Base-by-base conservation (phyloP, 306 rosid species). In the Quercus robur region DNA sequence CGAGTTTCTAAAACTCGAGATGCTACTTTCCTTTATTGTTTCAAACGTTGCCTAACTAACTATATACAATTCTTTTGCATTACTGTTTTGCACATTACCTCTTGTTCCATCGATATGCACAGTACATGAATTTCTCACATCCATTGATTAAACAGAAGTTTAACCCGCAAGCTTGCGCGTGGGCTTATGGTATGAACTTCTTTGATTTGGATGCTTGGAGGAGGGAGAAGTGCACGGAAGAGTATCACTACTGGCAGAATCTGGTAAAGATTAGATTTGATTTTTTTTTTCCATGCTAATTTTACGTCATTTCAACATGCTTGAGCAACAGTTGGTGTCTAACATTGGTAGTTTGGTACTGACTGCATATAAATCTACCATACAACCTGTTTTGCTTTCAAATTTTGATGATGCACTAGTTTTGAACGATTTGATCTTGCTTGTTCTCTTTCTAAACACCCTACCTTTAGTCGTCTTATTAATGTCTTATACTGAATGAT, bases 101-200 rank as follows among this genome's bases (percentile, higher is more conserved):
- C n/a, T n/a, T n/a, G 3, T 93, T 93, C 84, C 97, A 93, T 84
- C 81, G 97, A 51, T 93, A 90, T 77, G 94, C 96, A 3, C 96
- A 93, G 80, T 93, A 90, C 85, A 90, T 93, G 96, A 93, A 93
- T 80, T 93, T 93, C 90, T 93, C 96, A 1, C 95, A 93, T 73
- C 97, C 97, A 4, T 84, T 90, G 86, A 93, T 93, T 54, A 90
- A 89, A 84, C 91, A 89, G 78, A 89, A 80, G 83, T 93, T 93
- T 70, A 88, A 89, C 79, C 97, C 97, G 30, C 90, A 93, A 75
- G 85, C 95, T 5, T 93, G 97, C 30, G 97, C 94, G 5, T 93
- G 97, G 97, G 96, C 97, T 70, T 91, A 93, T 83, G 97, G 96
- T 74, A 93, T 93, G 97, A 93, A 93, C 84, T 90, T 91, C 83